These are phyloP conservation scores for Paspalum notatum DNA, from an alignment of 176 grass and related monocot species.

Conservation along the genomic window DNA sequence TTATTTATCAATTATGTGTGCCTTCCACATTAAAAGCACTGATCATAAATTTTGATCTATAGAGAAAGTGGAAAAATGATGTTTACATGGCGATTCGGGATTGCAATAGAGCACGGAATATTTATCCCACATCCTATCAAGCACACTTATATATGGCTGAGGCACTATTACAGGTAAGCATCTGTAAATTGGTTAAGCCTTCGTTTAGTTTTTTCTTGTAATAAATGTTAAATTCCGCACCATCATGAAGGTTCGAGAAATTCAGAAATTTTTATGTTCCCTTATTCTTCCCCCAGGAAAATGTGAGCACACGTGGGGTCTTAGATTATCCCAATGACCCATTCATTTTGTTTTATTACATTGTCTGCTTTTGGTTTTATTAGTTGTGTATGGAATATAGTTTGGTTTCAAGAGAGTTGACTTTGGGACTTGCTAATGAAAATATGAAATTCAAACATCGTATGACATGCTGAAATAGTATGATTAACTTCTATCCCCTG, in stretches of 20 bases:
- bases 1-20: conserved; percentile 36
- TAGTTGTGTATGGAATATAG: conserved; percentile 1
- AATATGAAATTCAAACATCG: not conserved
- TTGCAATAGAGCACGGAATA: conserved; percentile 68
- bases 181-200: conserved; percentile 16
- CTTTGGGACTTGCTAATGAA: not conserved
- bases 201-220: conserved; percentile 7
- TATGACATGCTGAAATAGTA: not conserved
- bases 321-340: conserved; percentile 14
- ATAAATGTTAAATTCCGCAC: not conserved
- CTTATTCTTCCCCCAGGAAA: conserved; percentile 17
- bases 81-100: conserved; percentile 92
- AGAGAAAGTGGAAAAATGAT: conserved; percentile 99
- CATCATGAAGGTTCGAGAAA: not conserved
- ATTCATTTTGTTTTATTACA: conserved; percentile 5
- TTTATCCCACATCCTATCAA: conserved; percentile 69
- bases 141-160: conserved; percentile 79
- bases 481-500: conserved; percentile 7
- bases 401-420: not conserved
- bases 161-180: conserved; percentile 77
- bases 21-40: not conserved
- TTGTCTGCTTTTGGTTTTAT: not conserved
- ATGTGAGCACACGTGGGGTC: not conserved
- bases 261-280: not conserved
- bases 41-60: conserved; percentile 52